These are phyloP conservation scores for Ophiostoma montium DNA, from an alignment of 2,329 filamentous ascomycete genomes.

Conservation along the genomic window DNA sequence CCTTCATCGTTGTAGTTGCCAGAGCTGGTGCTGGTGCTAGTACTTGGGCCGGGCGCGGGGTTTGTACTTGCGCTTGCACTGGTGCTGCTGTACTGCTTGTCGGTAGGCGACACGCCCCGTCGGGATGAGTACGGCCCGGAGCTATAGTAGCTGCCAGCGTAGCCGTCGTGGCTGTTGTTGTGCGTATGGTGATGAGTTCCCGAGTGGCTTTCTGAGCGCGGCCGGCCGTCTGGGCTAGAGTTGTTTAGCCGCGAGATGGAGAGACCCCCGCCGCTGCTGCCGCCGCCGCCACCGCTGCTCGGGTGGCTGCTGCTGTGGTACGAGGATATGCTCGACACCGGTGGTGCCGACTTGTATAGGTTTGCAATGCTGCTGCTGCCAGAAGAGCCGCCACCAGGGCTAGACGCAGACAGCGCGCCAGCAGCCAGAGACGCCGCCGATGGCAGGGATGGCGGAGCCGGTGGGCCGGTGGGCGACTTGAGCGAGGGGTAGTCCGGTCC, in stretches of 20 bases:
- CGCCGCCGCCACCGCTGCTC: background rate
- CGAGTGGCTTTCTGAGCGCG: background rate
- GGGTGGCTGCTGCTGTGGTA: background rate
- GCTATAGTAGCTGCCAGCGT: background rate
- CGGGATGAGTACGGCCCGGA: conserved; percentile 3
- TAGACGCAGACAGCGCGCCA: background rate
- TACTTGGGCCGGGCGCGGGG: background rate
- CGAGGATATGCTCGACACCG: background rate
- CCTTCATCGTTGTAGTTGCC: conserved; percentile 40
- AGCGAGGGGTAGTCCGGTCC: background rate
- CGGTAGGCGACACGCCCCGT: background rate
- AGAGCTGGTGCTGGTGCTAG: background rate
- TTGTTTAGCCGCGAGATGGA: background rate
- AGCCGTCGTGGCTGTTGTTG: background rate
- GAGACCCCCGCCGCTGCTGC: background rate
- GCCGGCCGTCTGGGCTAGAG: background rate
- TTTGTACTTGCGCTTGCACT: background rate
- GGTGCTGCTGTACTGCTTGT: conserved; percentile 1
- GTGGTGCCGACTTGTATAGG: background rate
- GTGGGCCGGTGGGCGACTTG: background rate
- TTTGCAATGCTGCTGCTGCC: background rate
- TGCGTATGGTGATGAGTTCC: too few species aligned
- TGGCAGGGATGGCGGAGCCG: background rate
- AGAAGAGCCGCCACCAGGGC: background rate
- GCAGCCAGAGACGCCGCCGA: background rate